Conservation (phyloP, 2,329 filamentous ascomycete species). For the Cryphonectria japonica region DNA sequence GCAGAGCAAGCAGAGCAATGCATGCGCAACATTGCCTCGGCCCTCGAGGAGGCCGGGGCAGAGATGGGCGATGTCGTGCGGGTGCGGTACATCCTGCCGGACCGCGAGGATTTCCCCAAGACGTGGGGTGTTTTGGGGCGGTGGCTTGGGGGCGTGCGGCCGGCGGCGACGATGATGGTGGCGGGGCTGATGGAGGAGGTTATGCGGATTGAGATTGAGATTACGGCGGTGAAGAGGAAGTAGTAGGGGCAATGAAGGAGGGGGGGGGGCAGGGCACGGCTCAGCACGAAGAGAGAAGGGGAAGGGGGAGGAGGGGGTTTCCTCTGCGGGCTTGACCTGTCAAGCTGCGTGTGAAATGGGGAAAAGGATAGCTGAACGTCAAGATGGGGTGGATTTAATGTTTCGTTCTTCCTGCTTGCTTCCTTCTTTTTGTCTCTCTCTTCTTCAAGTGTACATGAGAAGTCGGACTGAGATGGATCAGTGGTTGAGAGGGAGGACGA, state of each 20-base stretch:
- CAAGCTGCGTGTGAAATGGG: not conserved
- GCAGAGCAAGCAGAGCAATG: conserved; percentile 54
- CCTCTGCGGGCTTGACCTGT: not conserved
- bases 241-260: not conserved
- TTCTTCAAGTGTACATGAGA: too few species aligned
- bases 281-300: not conserved
- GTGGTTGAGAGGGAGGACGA: not conserved
- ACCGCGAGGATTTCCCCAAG: conserved; percentile 50
- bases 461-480: not conserved
- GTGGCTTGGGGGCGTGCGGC: conserved; percentile 54
- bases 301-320: not conserved
- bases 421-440: not conserved
- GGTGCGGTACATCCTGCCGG: conserved; percentile 56
- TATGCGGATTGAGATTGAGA: conserved; percentile 47
- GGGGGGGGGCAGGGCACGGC: not conserved
- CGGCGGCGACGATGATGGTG: conserved; percentile 59
- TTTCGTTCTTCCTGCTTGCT: not conserved
- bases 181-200: conserved; percentile 53
- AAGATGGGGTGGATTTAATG: not conserved
- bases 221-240: conserved; percentile 36
- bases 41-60: conserved; percentile 49
- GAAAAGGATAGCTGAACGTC: too few species aligned
- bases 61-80: conserved; percentile 52
- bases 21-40: conserved; percentile 50
- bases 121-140: conserved; percentile 55